Conservation (phyloP, 805 yeast species). For the Candida awuae region DNA sequence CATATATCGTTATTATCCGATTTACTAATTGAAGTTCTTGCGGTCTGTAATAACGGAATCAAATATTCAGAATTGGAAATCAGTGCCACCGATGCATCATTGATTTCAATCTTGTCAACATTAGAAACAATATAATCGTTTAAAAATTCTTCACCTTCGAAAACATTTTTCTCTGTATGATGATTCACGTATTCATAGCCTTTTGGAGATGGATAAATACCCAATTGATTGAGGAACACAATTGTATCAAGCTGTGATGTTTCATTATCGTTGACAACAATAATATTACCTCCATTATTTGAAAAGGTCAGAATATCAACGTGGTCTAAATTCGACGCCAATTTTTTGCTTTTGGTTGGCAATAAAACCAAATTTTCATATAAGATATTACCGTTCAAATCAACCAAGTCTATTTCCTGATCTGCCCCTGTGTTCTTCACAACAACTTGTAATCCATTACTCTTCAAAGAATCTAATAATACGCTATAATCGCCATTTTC, state of each 20-base stretch:
- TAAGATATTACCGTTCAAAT: conserved; percentile 33
- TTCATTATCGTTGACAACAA: conserved; percentile 49
- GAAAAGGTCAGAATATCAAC: conserved; percentile 51
- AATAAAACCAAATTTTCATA: conserved; percentile 53
- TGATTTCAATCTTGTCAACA: conserved; percentile 10
- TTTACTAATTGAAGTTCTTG: conserved; percentile 52
- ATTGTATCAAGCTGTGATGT: conserved; percentile 56
- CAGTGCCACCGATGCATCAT: conserved; percentile 58
- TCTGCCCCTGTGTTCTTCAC: neutral
- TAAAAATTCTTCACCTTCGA: conserved; percentile 23
- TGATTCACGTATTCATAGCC: conserved; percentile 59
- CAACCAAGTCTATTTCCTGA: conserved; percentile 24
- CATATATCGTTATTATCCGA: conserved; percentile 33
- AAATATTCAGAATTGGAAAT: conserved; percentile 61
- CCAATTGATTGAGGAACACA: conserved; percentile 66
- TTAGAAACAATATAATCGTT: conserved; percentile 24
- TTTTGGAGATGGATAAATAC: conserved; percentile 77
- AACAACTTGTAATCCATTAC: neutral
- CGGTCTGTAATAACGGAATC: conserved; percentile 62
- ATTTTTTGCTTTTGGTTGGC: conserved; percentile 44
- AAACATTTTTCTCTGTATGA: conserved; percentile 32
- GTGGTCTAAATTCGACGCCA: conserved; percentile 35
- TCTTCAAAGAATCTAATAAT: neutral
- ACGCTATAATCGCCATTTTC: neutral
- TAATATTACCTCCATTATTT: conserved; percentile 64